Evolutionary conservation across 1,139 yeast species (phyloP), one percentile per base, ranked within the genome.

Genomic region (Yamadazyma spencermartinsiae): DNA sequence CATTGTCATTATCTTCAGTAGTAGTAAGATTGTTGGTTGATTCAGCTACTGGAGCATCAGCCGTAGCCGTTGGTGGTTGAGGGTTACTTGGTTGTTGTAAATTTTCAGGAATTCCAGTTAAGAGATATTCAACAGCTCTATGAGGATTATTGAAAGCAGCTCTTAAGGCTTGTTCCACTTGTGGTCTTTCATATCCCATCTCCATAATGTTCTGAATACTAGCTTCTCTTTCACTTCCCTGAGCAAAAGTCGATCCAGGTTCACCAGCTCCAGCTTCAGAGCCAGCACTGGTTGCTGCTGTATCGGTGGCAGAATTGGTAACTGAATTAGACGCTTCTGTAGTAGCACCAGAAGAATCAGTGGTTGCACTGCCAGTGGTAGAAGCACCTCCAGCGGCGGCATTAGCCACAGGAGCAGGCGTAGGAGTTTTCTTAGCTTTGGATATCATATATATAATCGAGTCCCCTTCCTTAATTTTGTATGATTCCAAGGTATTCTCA

Each of bases 121-220:
- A 68, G 42, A 92, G 73, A 60, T 92, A 90, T 60, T 94, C 98
- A 5, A 90, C 98, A 0, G 99, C 99, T 55, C 98, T 82, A 58
- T 92, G 98, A 18, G 99, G 98, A 64, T 92, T 90, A 65, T 92
- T 92, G 67, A 82, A 92, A 0, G 98, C 98, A 13, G 97, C 96
- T 55, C 95, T 80, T 60, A 92, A 72, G 0, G 99, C 98, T 31
- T 80, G 77, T 63, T 88, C 95, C 20, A 88, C 97, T 58, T 87
- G 87, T 5, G 80, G 75, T 52, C 96, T 80, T 37, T 86, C 89
- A 60, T 88, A 94, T 11, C 98, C 98, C 98, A 92, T 89, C 54
- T 88, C 98, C 82, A 89, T 79, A 58, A 92, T 88, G 56, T 85
- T 85, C 48, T 73, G 76, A 44, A 92, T 79, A 16, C 86, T 82